A percentile compares a stretch with the other conserved stretches of the same genome.
Evolutionary conservation across 257 asterid genomes (phyloP).

Genomic region (Gentiana dahurica): DNA sequence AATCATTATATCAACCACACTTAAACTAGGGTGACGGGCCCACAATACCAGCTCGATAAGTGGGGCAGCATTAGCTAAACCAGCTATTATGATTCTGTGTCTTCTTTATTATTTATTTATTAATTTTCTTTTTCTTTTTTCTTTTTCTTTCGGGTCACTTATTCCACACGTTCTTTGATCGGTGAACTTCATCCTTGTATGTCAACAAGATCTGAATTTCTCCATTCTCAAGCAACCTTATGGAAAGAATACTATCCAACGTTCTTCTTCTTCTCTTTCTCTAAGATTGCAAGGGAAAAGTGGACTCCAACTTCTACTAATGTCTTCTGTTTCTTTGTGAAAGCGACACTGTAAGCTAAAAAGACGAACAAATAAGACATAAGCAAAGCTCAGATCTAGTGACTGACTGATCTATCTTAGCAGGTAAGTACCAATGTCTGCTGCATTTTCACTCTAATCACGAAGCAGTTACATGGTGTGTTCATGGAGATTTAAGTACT

Average conservation of each 20-base stretch:
- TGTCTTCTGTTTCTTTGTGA: conserved; percentile 6
- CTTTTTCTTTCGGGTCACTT: too few species aligned
- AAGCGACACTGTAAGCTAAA: conserved; percentile 15
- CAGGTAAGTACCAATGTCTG: conserved; percentile 4
- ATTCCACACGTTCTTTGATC: conserved; percentile 4
- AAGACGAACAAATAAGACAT: background rate
- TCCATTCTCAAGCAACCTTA: conserved; percentile 8
- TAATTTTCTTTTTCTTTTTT: too few species aligned
- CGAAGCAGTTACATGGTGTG: conserved; percentile 7
- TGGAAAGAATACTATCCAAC: conserved; percentile 2
- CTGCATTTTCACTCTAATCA: background rate
- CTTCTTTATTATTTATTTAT: too few species aligned
- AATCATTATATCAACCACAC: too few species aligned
- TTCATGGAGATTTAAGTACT: background rate
- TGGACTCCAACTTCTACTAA: conserved; percentile 15
- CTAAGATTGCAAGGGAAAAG: conserved; percentile 1
- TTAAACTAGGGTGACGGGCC: conserved; percentile 4
- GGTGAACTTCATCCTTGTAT: conserved; percentile 12
- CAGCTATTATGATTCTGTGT: conserved; percentile 28
- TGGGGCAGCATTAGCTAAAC: conserved; percentile 20
- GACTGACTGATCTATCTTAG: background rate
- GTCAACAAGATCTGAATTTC: conserved; percentile 36
- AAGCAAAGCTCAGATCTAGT: conserved; percentile 16
- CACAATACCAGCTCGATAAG: conserved; percentile 6
- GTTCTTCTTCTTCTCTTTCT: background rate